Evolutionary conservation across 192 early-diverging fungal species (phyloP).

Genomic region (Pilaira anomala): DNA sequence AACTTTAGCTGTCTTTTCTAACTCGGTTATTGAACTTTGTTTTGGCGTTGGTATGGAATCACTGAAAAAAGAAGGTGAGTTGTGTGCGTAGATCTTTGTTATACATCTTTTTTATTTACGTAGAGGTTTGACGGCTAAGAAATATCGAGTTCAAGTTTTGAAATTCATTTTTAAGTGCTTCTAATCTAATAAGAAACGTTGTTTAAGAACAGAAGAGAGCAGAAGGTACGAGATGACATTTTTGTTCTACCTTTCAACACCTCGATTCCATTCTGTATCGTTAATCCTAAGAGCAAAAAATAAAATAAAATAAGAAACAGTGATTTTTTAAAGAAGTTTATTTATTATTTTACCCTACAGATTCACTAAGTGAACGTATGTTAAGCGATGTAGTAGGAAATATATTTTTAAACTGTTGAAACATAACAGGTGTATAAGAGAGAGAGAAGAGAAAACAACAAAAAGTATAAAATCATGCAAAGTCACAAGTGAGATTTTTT

Average conservation of each 20-base stretch:
- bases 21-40: not conserved
- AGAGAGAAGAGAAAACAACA: too few relatives aligned
- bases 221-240: too few relatives aligned
- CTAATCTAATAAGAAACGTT: too few relatives aligned
- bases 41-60: not conserved
- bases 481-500: too few relatives aligned
- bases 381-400: constrained; percentile 16
- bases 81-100: not conserved
- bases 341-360: constrained; percentile 16
- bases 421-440: too few relatives aligned
- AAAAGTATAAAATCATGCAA: too few relatives aligned
- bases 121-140: not conserved
- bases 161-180: constrained; percentile 18
- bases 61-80: not conserved
- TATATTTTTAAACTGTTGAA: constrained; percentile 27
- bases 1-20: not conserved
- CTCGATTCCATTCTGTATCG: constrained; percentile 11
- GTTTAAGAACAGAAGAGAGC: too few relatives aligned
- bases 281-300: not conserved
- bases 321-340: too few relatives aligned
- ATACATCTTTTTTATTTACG: not conserved
- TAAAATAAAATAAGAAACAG: not conserved
- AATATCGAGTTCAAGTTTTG: constrained; percentile 18
- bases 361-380: constrained; percentile 7
- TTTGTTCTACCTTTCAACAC: constrained; percentile 12